Conservation (phyloP, 2,329 filamentous ascomycete genomes). For the Penicillium sp. region DNA sequence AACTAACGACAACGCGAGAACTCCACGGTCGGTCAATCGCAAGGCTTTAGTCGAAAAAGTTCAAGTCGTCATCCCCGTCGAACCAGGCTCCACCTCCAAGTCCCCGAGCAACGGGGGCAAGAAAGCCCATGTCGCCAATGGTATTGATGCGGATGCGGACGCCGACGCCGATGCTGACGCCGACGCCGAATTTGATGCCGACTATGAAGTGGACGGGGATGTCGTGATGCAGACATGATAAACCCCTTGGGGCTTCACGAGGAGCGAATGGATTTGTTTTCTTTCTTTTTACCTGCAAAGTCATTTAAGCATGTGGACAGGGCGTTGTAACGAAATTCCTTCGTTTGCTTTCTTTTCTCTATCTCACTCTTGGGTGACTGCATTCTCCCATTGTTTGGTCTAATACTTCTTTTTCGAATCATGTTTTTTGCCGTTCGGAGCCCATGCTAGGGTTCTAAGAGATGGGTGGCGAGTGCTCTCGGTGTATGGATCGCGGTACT, state of each 20-base stretch:
- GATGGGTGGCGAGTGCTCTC: neutral
- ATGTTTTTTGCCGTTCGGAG: slow-evolving; percentile 5
- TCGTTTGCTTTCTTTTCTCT: slow-evolving; percentile 6
- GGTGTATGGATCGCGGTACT: neutral
- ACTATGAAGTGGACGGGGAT: slow-evolving; percentile 28
- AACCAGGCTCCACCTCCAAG: slow-evolving; percentile 20
- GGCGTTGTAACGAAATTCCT: slow-evolving; percentile 19
- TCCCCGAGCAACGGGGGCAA: slow-evolving; percentile 16
- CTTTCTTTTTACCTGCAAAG: slow-evolving; percentile 8
- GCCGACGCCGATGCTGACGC: slow-evolving; percentile 27
- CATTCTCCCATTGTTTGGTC: neutral
- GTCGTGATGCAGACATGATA: slow-evolving; percentile 34
- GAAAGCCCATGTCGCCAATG: slow-evolving; percentile 17
- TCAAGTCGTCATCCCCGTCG: slow-evolving; percentile 30
- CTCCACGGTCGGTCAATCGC: slow-evolving; percentile 20
- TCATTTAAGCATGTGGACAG: slow-evolving; percentile 26
- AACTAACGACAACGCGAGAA: slow-evolving; percentile 14
- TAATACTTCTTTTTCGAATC: neutral
- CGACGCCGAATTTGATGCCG: slow-evolving; percentile 29
- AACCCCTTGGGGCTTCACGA: neutral
- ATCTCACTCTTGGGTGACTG: slow-evolving; percentile 1
- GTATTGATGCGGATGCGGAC: slow-evolving; percentile 16
- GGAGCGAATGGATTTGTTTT: neutral
- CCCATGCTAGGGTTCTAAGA: neutral
- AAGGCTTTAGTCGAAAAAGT: slow-evolving; percentile 27